Conservation (phyloP, 2,329 filamentous ascomycete genomes). For the Stromatinia cepivora region DNA sequence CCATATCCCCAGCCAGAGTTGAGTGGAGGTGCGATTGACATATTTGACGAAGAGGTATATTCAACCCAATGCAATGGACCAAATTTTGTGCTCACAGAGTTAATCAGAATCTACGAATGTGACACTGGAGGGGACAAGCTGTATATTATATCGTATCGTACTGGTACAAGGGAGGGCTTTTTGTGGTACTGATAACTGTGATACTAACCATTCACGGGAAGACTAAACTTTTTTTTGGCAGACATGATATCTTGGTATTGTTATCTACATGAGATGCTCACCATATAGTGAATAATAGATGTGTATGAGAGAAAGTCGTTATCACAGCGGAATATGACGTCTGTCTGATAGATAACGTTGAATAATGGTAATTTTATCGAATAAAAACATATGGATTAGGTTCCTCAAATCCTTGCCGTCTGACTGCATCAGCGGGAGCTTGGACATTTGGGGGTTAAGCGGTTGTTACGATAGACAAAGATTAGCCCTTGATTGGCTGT, state of each 20-base stretch:
- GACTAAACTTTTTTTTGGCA: neutral
- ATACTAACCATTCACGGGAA: slow-evolving; percentile 10
- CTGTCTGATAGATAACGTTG: slow-evolving; percentile 15
- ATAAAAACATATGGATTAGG: slow-evolving; percentile 14
- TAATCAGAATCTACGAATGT: neutral
- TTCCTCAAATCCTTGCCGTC: slow-evolving; percentile 11
- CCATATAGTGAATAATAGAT: neutral
- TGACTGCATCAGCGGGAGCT: slow-evolving; percentile 17
- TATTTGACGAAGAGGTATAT: slow-evolving; percentile 25
- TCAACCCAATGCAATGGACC: neutral
- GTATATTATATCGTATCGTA: slow-evolving; percentile 15
- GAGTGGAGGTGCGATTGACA: slow-evolving; percentile 40
- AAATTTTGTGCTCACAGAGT: neutral
- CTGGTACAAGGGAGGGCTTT: neutral
- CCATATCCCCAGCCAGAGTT: slow-evolving; percentile 59
- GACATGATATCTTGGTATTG: neutral
- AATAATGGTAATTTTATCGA: slow-evolving; percentile 16
- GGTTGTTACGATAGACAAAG: slow-evolving; percentile 2
- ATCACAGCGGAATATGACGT: neutral
- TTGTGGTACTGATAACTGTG: slow-evolving; percentile 1
- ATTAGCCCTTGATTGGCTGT: slow-evolving; percentile 9
- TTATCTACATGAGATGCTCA: slow-evolving; percentile 1
- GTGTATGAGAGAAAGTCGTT: neutral
- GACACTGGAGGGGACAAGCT: slow-evolving; percentile 2
- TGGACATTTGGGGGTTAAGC: slow-evolving; percentile 21